These are phyloP conservation scores for Luvunga scandens DNA, from an alignment of 345 rosid species.

Conservation along the genomic window DNA sequence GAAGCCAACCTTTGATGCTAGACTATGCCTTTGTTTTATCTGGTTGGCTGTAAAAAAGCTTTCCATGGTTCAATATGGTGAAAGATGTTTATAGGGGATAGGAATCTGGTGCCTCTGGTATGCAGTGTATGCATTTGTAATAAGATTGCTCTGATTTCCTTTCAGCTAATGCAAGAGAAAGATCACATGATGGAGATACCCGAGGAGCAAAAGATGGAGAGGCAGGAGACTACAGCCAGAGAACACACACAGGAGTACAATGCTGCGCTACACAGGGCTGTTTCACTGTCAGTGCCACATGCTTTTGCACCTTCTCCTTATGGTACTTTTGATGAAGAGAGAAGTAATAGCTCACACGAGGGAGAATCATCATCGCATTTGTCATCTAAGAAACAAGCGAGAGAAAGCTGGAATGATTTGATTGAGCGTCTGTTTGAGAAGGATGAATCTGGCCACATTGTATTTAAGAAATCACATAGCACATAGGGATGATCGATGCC, in stretches of 20 bases:
- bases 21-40: not conserved
- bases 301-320: slow-evolving; percentile 60
- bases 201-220: slow-evolving; percentile 79
- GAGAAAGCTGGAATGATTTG: slow-evolving; percentile 70
- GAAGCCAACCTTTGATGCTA: not conserved
- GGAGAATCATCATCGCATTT: slow-evolving; percentile 38
- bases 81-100: not conserved
- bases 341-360: slow-evolving; percentile 31
- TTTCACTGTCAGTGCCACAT: slow-evolving; percentile 69
- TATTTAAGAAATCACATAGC: slow-evolving; percentile 45
- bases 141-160: not conserved
- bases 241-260: slow-evolving; percentile 71
- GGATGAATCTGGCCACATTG: slow-evolving; percentile 61
- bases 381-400: slow-evolving; percentile 28
- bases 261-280: slow-evolving; percentile 89
- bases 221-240: slow-evolving; percentile 65
- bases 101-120: not conserved
- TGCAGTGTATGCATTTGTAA: not conserved
- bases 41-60: not conserved
- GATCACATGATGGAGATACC: slow-evolving; percentile 67
- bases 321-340: slow-evolving; percentile 73
- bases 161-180: slow-evolving; percentile 75
- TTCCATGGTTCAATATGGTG: not conserved
- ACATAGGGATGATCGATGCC: slow-evolving; percentile 9
- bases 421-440: slow-evolving; percentile 66